Base-by-base conservation (phyloP, 148 eudicot species). In the Oxyria digyna region DNA sequence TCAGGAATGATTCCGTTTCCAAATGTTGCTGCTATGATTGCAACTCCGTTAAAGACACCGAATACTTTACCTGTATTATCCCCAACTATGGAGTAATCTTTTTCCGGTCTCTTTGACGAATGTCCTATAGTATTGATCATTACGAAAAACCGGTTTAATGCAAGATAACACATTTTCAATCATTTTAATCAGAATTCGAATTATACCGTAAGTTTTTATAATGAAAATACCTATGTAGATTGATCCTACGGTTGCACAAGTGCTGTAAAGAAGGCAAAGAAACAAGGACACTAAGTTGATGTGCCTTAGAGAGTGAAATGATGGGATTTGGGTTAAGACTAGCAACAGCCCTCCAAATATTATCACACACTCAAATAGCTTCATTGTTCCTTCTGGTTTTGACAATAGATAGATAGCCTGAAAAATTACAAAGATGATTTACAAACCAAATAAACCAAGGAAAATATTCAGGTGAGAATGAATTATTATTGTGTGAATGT, bases 241-340 rank as follows among this genome's bases (percentile, higher is more conserved):
- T 38, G 96, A 76, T 68, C 85, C 96, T 40, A 83, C 88, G 57
- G 90, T 79, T 27, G 91, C 91, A 75, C 87, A 89, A 8, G 87
- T 81, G 69, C 98, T 86, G 69, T 84, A 93, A 14, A 71, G 79
- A 26, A 93, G 79, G 76, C 84, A 80, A 0, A 93, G 86, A 27
- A 83, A 40, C 17, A 93, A 59, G 42, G 96, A 87, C 38, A 89
- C 65, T 77, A 93, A 74, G 81, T 83, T 93, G 85, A 93, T 89
- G 75, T 93, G 95, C 69, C 98, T 81, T 1, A 93, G 76, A 3
- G 98, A 87, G 73, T 93, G 98, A 62, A 93, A 89, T 15, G 98
- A 92, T 40, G 98, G 98, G 71, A 92, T 79, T 70, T 92, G 94
- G 64, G 96, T 91, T 65, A 93, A 74, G 21, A 92, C 63, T 68